Base-by-base conservation (phyloP, 2,329 filamentous ascomycete species). In the Trichoderma polysporum region DNA sequence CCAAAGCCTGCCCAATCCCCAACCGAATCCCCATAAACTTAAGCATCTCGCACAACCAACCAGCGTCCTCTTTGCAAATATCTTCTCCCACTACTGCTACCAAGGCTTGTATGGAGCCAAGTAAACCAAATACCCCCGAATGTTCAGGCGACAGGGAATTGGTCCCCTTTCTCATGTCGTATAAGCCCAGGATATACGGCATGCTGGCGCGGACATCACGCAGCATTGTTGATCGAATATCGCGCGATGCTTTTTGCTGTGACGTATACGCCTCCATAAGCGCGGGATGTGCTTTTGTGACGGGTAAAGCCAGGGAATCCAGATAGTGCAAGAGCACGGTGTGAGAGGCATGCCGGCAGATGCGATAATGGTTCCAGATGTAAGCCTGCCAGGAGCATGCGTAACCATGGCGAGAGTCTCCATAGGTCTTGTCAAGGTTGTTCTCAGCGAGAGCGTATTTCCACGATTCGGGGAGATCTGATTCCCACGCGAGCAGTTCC, bases 41-140 rank as follows among this genome's bases (percentile, higher is more conserved):
- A 2, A 39, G n/a, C 59, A 62, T 52, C 17, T 39, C 45, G 17
- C 45, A 9, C 47, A 62, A 31, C 59, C 59, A 62, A 17, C 22
- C 41, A 7, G 9, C 59, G 39, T 52, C 22, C 29, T 52, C 47
- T 4, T n/a, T 4, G 3, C 19, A 4, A 10, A 61, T 8, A 8
- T n/a, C n/a, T n/a, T n/a, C n/a, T n/a, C 22, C 58, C 6, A n/a
- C 58, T 12, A 50, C 31, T 1, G 9, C 58, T 7, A 50, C 10
- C 58, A 61, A 37, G 0, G 22, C 58, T 29, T 61, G 58, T 6
- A 61, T 15, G 4, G 58, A 35, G n/a, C 29, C 45, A 17, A 61
- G 45, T 3, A 61, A 15, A 17, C 58, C 58, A 61, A 61, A 61
- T 19, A 61, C 45, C 15, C 58, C 58, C 19, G 41, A 61, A 25